phyloP scores from a whole-genome alignment of 2,329 filamentous ascomycete species.

The Penicillium sp. region DNA sequence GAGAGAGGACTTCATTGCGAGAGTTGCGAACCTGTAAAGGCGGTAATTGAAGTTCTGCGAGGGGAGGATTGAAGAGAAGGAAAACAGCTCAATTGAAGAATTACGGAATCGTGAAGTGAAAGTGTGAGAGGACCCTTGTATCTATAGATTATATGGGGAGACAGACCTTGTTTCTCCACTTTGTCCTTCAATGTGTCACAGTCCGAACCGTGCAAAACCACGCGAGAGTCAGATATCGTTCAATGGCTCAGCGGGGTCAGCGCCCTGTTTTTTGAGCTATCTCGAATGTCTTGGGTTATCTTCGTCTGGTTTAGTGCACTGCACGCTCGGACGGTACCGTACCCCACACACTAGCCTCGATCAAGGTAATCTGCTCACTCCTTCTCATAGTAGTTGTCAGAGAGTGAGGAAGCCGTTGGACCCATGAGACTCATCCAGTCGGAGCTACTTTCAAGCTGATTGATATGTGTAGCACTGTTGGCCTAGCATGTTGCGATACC shows the following conservation, averaged over 20 bases:
- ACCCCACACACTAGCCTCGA: not conserved
- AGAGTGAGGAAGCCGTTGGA: too few relatives aligned
- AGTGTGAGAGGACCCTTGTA: not conserved
- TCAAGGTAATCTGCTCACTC: conserved; percentile 5
- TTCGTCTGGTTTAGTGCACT: not conserved
- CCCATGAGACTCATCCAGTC: too few relatives aligned
- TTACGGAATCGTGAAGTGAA: not conserved
- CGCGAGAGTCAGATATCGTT: not conserved
- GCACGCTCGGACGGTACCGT: not conserved
- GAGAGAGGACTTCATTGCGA: conserved; percentile 37
- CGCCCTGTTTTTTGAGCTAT: not conserved
- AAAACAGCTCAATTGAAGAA: not conserved
- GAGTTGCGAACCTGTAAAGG: not conserved
- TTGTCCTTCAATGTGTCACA: not conserved
- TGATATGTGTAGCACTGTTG: too few relatives aligned
- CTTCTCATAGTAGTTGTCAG: not conserved
- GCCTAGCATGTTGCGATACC: not conserved
- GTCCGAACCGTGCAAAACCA: not conserved
- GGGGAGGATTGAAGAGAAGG: not conserved
- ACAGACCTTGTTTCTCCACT: not conserved
- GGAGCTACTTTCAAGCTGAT: too few relatives aligned
- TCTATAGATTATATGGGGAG: not conserved
- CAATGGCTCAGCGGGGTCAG: not conserved
- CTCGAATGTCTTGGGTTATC: not conserved
- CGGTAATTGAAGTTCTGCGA: not conserved